Evolutionary conservation across 257 asterid genomes (phyloP), one percentile per base, ranked within the genome.

Genomic region (Salvia hispanica): DNA sequence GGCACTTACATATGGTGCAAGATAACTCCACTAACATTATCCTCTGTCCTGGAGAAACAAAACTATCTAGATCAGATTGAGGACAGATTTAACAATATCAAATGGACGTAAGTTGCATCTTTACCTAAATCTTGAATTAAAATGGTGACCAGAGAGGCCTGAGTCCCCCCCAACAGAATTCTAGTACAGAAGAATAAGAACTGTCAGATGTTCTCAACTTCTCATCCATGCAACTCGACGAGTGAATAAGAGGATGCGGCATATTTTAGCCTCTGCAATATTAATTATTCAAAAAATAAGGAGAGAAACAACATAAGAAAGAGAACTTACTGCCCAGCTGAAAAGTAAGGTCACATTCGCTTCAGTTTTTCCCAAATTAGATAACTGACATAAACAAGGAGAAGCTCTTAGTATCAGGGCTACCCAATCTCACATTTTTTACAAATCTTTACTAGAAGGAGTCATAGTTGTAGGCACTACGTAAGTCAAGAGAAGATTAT

Each of bases 151-250:
- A 46, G 97, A 86, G 78, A 80, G 76, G 70, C 95, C 99, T 18
- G 99, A 93, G 77, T 66, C 88, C 43, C 96, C 99, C 75, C 99
- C 97, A 75, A 91, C 97, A 36, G 99, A 93, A 62, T 93, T 93
- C 99, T 93, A 74, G 72, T 45, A 78, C 75, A 85, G 14, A 16
- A 75, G 61, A 65, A 61, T 62, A 70, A 64, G 61, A 64, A 51
- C 48, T 9, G 46, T 72, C 69, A 71, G 69, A 73, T 58, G 64
- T 40, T 53, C 51, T 25, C 61, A 51, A 18, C 46, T 40, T 53
- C 51, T 25, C 61, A 51, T 33, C 46, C 58, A 62, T 25, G 28
- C 54, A 62, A 33, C 40, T 36, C 67, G 59, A 7, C 34, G 1
- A 13, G 68, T 11, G 31, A 70, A 68, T 3, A 44, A 12, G 64